Evolutionary conservation across 306 rosid genomes (phyloP), one percentile per base, ranked within the genome.

Genomic region (Urtica urens): DNA sequence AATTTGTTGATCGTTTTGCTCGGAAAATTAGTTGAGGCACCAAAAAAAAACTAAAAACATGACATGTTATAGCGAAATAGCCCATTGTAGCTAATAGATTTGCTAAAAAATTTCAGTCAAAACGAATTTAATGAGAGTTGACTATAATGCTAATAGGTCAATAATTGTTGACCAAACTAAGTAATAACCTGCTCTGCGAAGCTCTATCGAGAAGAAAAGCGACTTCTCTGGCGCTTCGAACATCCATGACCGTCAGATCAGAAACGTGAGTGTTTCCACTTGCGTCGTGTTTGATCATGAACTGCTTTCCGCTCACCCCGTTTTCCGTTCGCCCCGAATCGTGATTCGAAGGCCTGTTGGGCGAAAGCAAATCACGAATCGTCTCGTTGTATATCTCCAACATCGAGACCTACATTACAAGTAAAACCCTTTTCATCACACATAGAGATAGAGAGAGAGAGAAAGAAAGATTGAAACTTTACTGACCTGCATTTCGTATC

Each of bases 341-440:
- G 10, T 68, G 34, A n/a, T n/a, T n/a, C 38, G 88, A 28, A 15
- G 80, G 59, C 66, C 62, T 74, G 58, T 71, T 85, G 14, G 86
- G 71, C 41, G 82, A 53, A 48, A 90, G 68, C 55, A 90, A 72
- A 69, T 90, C 99, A 7, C 94, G 94, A 57, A 90, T 64, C 7
- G 87, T 84, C 70, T 90, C 99, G 11, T 90, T 90, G 51, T 90
- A 90, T 62, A 90, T 90, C 71, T 90, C 99, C 85, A 90, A 60
- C 99, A 90, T 90, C 9, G 99, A 90, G 15, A 85, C 99, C 99
- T 83, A 49, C 7, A 49, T 13, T n/a, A n/a, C n/a, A n/a, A n/a
- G n/a, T n/a, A n/a, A 31, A 4, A 38, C n/a, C n/a, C n/a, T n/a
- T 55, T 35, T 24, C 39, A 23, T 43, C 57, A 59, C 34, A 22